Evolutionary conservation across 1,284 basidiomycete genomes (phyloP).

Genomic region (Cutaneotrichosporon dermatis): DNA sequence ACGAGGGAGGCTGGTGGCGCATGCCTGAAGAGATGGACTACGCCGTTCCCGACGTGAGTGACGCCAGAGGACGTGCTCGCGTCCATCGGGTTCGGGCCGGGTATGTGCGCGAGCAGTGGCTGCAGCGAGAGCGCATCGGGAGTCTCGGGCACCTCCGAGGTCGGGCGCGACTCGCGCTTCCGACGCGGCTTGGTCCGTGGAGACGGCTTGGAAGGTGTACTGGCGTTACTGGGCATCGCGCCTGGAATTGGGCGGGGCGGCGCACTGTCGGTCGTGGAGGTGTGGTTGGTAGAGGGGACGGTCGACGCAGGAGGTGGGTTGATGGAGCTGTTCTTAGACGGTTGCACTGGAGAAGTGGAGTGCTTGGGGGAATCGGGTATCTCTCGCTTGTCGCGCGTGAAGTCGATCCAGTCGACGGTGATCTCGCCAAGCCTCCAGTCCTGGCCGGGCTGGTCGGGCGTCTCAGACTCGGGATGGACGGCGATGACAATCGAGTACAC

Average conservation of each 20-base stretch:
- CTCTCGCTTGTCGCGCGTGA: slow-evolving; percentile 41
- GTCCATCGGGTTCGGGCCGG: slow-evolving; percentile 39
- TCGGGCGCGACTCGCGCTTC: slow-evolving; percentile 1
- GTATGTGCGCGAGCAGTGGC: slow-evolving; percentile 44
- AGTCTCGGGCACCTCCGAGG: slow-evolving; percentile 6
- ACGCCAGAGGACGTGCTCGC: slow-evolving; percentile 35
- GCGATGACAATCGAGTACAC: slow-evolving; percentile 37
- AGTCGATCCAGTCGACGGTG: slow-evolving; percentile 46
- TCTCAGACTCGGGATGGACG: slow-evolving; percentile 22
- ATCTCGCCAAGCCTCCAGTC: slow-evolving; percentile 45
- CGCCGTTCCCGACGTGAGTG: slow-evolving; percentile 47
- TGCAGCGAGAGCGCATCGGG: slow-evolving; percentile 39
- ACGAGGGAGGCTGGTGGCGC: slow-evolving; percentile 38
- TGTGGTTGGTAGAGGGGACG: not conserved
- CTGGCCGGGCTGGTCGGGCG: slow-evolving; percentile 4
- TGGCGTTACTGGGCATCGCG: slow-evolving; percentile 6
- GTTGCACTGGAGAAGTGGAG: too few species aligned
- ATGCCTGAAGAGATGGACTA: slow-evolving; percentile 51
- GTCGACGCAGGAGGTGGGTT: not conserved
- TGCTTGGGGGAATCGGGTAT: too few species aligned
- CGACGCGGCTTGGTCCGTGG: slow-evolving; percentile 8
- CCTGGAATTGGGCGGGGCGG: slow-evolving; percentile 3
- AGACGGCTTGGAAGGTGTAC: not conserved
- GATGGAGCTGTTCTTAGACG: slow-evolving; percentile 12
- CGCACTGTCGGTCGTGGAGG: not conserved